Conservation (phyloP, 2,329 filamentous ascomycete genomes). For the Lecanosticta acicola region DNA sequence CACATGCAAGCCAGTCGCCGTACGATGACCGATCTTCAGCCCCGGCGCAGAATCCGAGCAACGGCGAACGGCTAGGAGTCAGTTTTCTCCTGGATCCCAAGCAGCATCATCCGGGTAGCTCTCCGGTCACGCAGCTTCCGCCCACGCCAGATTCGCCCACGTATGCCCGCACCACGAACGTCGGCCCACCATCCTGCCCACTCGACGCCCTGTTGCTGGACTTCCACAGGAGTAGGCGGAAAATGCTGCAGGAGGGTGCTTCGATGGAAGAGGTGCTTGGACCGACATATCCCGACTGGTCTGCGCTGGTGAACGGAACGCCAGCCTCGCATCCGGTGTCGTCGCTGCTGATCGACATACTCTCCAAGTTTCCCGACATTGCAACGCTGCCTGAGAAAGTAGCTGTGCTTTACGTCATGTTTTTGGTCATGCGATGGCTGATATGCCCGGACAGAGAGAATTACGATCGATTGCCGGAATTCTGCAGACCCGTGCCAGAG, state of each 20-base stretch:
- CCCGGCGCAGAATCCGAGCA: slow-evolving; percentile 1
- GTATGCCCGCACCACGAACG: slow-evolving; percentile 41
- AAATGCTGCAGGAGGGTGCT: slow-evolving; percentile 61
- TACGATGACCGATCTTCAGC: background rate
- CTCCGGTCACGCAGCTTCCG: slow-evolving; percentile 9
- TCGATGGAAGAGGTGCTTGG: slow-evolving; percentile 62
- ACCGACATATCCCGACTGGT: slow-evolving; percentile 73
- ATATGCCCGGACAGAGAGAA: slow-evolving; percentile 74
- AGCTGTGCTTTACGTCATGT: slow-evolving; percentile 79
- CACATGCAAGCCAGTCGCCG: background rate
- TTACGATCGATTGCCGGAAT: slow-evolving; percentile 70
- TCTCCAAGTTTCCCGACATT: slow-evolving; percentile 77
- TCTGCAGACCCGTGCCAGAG: slow-evolving; percentile 59
- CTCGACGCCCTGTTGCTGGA: slow-evolving; percentile 75
- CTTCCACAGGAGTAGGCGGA: slow-evolving; percentile 65
- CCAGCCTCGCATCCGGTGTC: slow-evolving; percentile 62
- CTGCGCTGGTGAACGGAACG: slow-evolving; percentile 67
- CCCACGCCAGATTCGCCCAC: slow-evolving; percentile 21
- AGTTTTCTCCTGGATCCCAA: slow-evolving; percentile 64
- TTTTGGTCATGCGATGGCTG: slow-evolving; percentile 76
- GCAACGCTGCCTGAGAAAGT: slow-evolving; percentile 74
- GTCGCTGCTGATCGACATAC: slow-evolving; percentile 78
- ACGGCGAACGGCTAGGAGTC: slow-evolving; percentile 61
- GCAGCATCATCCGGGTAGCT: slow-evolving; percentile 9
- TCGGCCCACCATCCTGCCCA: slow-evolving; percentile 65